Base-by-base conservation (phyloP, 2,329 filamentous ascomycete genomes). In the Colletotrichum ledebouriae region DNA sequence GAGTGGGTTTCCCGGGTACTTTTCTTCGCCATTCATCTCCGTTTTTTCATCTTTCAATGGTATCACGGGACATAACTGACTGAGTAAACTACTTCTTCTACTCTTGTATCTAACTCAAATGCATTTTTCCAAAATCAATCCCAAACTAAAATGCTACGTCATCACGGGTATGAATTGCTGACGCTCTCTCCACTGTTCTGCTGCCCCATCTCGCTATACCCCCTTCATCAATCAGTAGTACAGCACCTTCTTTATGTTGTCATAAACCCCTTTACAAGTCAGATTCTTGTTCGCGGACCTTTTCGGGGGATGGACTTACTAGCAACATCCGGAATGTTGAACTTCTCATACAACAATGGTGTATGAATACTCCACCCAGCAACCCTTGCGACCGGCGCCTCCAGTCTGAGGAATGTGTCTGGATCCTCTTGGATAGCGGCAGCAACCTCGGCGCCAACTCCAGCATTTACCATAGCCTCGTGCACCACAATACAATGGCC, bases 351-450 rank as follows among this genome's bases (percentile, higher is more conserved):
- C 41, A 91, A 78, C 75, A 98, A 79, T 0, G 93, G 92, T 37
- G 90, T 90, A 77, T 95, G 94, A 59, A 92, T 94, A 76, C 91
- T 93, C 92, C 93, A 97, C n/a, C 94, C 94, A 3, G 93, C 92
- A 5, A 98, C 90, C 57, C 94, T 87, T 72, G 90, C 88, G 7
- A 98, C 92, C 0, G 94, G 94, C 5, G 94, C 94, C 75, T 97
- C 94, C 33, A 98, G 81, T 3, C 90, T 86, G 71, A 96, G 77
- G 76, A 98, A 98, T 0, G 94, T 95, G 33, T 86, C 83, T 0
- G 81, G 77, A 63, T 92, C 89, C 73, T 96, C 93, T 77, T 97
- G 94, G 59, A 98, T 92, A 1, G 92, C 92, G 0, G 94, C 93
- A 1, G 94, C 93, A 1, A 98, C 90, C 76, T 97, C 94, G 5